Evolutionary conservation across 2,329 filamentous ascomycete genomes (phyloP), one percentile per base, ranked within the genome.

Genomic region (Nannizziopsis barbatae): DNA sequence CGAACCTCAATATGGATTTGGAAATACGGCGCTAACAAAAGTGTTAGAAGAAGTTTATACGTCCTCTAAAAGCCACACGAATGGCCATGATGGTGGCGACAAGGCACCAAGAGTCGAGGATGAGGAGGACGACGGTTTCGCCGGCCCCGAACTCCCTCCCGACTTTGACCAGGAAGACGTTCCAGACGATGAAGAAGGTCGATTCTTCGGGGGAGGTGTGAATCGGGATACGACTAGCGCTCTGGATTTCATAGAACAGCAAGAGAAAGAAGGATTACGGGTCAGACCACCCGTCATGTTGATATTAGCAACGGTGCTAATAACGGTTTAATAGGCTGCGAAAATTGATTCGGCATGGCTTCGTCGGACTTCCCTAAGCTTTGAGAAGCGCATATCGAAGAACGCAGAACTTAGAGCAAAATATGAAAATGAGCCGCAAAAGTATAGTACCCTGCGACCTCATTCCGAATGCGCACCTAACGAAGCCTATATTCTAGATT

Each of bases 121-220:
- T 33, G 71, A 71, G 10, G 54, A 67, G 14, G 72, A 73, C 33
- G 72, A 71, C 17, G 65, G 70, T 47, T 65, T 65, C 22, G 72
- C 75, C 1, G 76, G 75, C 0, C 75, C 75, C 1, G 72, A 77
- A 38, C 67, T 76, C 32, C 75, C 78, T 11, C 72, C 72, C 5
- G 77, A 78, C 53, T 71, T 76, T 20, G 74, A 73, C 46, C 77
- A 77, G 42, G 75, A 76, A 44, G 75, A 79, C 42, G 71, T 75
- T 67, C 71, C 64, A 7, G 85, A 90, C 56, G 89, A 95, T 58
- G 87, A 95, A 46, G 92, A 94, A 55, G 92, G 90, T 1, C 82
- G 92, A 9, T 98, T 98, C 71, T 98, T 95, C 58, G 92, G 90
- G 38, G 86, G 88, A 47, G 92, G 92, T 31, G 83, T 98, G 58